phyloP scores from a whole-genome alignment of 805 yeast genomes.

The Candida michaelii region DNA sequence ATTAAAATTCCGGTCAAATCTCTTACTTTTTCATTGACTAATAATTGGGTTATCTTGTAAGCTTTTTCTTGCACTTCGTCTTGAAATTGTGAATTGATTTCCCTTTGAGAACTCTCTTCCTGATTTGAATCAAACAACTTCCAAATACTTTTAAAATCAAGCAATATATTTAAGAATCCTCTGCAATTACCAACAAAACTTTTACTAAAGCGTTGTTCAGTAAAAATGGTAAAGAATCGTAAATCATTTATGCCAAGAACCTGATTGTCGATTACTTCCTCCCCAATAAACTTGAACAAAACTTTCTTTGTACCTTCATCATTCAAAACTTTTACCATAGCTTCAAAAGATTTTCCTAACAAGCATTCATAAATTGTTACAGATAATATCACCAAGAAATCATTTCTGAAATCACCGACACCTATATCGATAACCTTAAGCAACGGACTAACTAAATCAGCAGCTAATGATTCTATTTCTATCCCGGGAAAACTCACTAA shows the following conservation, averaged over 20 bases:
- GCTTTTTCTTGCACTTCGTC: not conserved
- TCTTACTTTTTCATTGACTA: not conserved
- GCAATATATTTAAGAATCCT: not conserved
- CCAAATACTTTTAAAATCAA: not conserved
- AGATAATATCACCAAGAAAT: not conserved
- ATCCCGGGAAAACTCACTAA: conserved; percentile 9
- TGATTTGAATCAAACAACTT: not conserved
- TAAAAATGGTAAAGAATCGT: not conserved
- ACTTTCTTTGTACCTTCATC: not conserved
- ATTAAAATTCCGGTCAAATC: not conserved
- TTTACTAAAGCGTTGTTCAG: not conserved
- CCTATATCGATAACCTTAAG: not conserved
- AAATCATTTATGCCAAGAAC: not conserved
- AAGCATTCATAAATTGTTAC: conserved; percentile 5
- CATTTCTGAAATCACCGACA: not conserved
- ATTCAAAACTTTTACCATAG: conserved; percentile 4
- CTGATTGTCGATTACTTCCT: not conserved
- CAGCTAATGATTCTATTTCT: not conserved
- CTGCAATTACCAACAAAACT: not conserved
- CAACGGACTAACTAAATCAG: conserved; percentile 3
- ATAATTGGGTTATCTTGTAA: not conserved
- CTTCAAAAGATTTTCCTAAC: conserved; percentile 2
- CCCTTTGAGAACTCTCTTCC: too few species aligned
- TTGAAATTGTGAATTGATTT: too few species aligned
- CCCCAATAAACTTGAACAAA: not conserved